Evolutionary conservation across 805 yeast species (phyloP).

Genomic region (Cyberlindnera meyerae): DNA sequence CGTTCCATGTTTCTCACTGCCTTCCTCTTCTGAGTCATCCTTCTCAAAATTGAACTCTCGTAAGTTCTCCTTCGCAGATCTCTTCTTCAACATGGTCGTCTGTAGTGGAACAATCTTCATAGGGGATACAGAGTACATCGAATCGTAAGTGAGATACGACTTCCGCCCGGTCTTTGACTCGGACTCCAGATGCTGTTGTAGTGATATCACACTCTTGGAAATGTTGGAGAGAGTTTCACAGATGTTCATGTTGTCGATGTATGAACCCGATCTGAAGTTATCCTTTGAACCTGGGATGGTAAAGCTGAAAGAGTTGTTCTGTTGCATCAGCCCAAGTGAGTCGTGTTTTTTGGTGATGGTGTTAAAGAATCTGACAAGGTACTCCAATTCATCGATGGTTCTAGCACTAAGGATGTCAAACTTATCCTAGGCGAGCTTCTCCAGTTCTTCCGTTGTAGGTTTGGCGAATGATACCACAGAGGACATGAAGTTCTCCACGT

Average conservation of each 20-base stretch:
- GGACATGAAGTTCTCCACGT: slow-evolving; percentile 23
- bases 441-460: slow-evolving; percentile 28
- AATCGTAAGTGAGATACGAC: slow-evolving; percentile 59
- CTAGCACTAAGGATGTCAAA: slow-evolving; percentile 67
- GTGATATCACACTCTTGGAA: slow-evolving; percentile 21
- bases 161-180: slow-evolving; percentile 18
- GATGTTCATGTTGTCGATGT: slow-evolving; percentile 26
- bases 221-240: slow-evolving; percentile 25
- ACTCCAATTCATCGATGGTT: slow-evolving; percentile 64
- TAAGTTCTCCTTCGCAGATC: slow-evolving; percentile 44
- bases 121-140: slow-evolving; percentile 28
- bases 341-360: slow-evolving; percentile 28
- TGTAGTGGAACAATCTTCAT: too few relatives aligned
- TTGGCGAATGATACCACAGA: slow-evolving; percentile 26
- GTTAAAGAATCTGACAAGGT: slow-evolving; percentile 43
- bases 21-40: slow-evolving; percentile 1
- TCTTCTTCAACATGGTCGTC: slow-evolving; percentile 40
- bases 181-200: slow-evolving; percentile 15
- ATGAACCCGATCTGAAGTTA: slow-evolving; percentile 12
- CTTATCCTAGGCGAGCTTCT: slow-evolving; percentile 34
- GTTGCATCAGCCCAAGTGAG: slow-evolving; percentile 6
- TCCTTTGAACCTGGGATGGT: slow-evolving; percentile 12
- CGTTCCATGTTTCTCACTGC: slow-evolving; percentile 3
- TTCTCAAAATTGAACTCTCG: slow-evolving; percentile 38
- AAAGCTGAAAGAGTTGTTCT: slow-evolving; percentile 18